Base-by-base conservation (phyloP, 106 monocot genomes). In the Iris macrosiphon region DNA sequence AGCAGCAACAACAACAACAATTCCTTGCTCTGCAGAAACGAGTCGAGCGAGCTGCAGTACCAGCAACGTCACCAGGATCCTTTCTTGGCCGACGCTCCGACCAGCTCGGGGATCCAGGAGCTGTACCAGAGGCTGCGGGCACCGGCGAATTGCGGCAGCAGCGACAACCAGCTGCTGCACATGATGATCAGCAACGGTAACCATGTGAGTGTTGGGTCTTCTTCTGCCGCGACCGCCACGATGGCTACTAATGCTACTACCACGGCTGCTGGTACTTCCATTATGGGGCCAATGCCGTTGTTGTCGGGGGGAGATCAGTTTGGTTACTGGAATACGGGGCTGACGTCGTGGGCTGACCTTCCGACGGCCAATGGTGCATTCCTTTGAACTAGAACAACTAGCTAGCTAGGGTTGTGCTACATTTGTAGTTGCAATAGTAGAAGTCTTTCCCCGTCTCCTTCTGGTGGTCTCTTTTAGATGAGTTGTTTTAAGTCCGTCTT, bases 21-120 rank as follows among this genome's bases (percentile, higher is more conserved):
- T n/a, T 44, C 60, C 16, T 44, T 68, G 0, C 27, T 64, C 2
- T 74, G 73, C 65, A 69, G 38, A 27, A 79, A 47, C 29, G 22
- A 14, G 30, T 40, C 19, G 9, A 25, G 27, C 14, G n/a, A n/a
- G n/a, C 40, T 65, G n/a, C 63, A 64, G 25, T 70, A 59, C 15
- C 70, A 48, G 45, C 69, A 49, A 26, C 55, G 14, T 21, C 29
- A 33, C 14, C 54, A 61, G 20, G 7, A 43, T 10, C 26, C 65
- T 52, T 30, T 71, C 33, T n/a, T 57, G 29, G 75, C 40, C 3
- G 61, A 72, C 14, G 66, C 30, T 1, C 69, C 58, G 25, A 69
- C 58, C 19, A 69, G 59, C 28, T 50, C 59, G 0, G 68, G 74
- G 22, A 62, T 79, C 18, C 75, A 71, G 21, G 82, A 77, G 48